phyloP scores from a whole-genome alignment of 108 stramenopile species.

The Nitzschia sp. region DNA sequence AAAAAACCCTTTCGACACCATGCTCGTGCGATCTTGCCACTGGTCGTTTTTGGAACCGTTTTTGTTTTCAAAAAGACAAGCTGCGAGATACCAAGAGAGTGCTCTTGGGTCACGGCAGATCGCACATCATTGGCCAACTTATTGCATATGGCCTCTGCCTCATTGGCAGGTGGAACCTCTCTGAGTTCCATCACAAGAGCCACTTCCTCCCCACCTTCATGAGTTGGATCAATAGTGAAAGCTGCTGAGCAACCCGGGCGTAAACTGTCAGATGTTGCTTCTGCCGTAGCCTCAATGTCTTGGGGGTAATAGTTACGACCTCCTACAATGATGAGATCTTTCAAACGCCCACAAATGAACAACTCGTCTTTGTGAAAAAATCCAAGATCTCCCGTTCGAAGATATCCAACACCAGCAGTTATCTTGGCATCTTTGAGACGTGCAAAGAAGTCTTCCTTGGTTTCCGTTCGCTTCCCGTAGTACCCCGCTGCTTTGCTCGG shows the following conservation, averaged over 20 bases:
- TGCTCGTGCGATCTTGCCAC: conserved; percentile 96
- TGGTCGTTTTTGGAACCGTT: conserved; percentile 97
- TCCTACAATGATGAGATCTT: conserved; percentile 98
- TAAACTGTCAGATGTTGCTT: conserved; percentile 57
- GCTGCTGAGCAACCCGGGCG: conserved; percentile 98
- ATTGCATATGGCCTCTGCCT: conserved; percentile 35
- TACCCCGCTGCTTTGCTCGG: conserved; percentile 86
- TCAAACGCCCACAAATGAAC: conserved; percentile 94
- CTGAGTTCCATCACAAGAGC: conserved; percentile 84
- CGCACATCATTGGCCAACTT: conserved; percentile 51
- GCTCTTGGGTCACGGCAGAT: conserved; percentile 74
- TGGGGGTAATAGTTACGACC: conserved; percentile 99
- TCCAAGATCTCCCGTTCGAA: conserved; percentile 97
- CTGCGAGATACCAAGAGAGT: conserved; percentile 64
- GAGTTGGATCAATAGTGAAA: conserved; percentile 72
- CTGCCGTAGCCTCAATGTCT: conserved; percentile 95
- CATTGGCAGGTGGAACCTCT: conserved; percentile 49
- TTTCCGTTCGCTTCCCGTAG: conserved; percentile 54
- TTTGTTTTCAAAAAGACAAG: conserved; percentile 84
- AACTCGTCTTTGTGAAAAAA: conserved; percentile 93
- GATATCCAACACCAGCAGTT: conserved; percentile 40
- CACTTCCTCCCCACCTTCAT: conserved; percentile 70
- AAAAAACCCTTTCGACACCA: conserved; percentile 87
- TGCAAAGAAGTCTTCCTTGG: conserved; percentile 73
- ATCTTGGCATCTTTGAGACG: conserved; percentile 22